Evolutionary conservation across 768 basidiomycete genomes (phyloP), one percentile per base, ranked within the genome.

Genomic region (Hygrophoropsis aurantiaca): DNA sequence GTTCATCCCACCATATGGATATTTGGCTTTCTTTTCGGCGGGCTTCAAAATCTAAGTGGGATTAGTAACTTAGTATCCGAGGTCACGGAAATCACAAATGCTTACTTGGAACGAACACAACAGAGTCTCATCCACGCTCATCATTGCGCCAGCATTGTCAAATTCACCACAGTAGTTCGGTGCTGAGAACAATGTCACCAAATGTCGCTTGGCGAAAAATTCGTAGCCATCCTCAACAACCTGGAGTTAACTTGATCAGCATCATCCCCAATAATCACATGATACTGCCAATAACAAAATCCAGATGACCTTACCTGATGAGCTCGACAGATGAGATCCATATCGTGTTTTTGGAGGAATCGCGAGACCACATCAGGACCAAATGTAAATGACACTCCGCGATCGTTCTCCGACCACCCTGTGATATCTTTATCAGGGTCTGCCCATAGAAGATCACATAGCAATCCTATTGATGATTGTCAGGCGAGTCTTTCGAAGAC

Each of bases 341-440:
- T 97, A 70, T 99, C 95, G 65, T 99, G 95, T 69, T 97, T 97
- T 78, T 97, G 94, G 60, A 99, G 75, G 81, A 99, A 99, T 59
- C 95, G 81, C 57, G 92, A 91, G 43, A 99, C 95, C 40, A 99
- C 95, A 64, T 98, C 95, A 19, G 94, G 93, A 7, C 95, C 95
- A 68, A 97, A 99, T 19, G 95, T 98, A 72, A 99, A 99, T 34
- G 94, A 97, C 42, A 99, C 95, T 49, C 95, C 95, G 63, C 95
- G 82, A 68, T 99, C 95, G 66, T 99, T 99, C 75, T 99, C 95
- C 66, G 91, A 93, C 95, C 95, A 99, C 5, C 95, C 95, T 11
- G 92, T 94, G 65, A 98, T 97, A 64, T 97, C 95, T 70, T 98
- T 97, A 77, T 98, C 95, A 30, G 95, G 95, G 72, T 99, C 95